phyloP scores from a whole-genome alignment of 2,329 filamentous ascomycete genomes.

The Chalara sp. region DNA sequence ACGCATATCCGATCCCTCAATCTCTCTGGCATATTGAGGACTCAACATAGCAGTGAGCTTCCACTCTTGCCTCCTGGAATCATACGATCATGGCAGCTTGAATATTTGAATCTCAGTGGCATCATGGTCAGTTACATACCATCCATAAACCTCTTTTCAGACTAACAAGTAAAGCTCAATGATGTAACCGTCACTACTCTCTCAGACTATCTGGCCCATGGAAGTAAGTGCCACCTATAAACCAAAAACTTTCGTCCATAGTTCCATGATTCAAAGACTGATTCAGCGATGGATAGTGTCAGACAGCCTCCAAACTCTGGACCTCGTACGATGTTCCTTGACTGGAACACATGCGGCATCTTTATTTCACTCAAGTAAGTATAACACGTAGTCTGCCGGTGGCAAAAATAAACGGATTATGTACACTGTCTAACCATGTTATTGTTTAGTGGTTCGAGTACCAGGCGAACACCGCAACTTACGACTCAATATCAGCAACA shows the following conservation, averaged over 20 bases:
- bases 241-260: too few species aligned
- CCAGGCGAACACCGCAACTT: constrained; percentile 46
- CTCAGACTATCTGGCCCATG: constrained; percentile 48
- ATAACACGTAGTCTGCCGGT: too few species aligned
- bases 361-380: constrained; percentile 48
- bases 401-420: too few species aligned
- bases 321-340: constrained; percentile 60
- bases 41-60: constrained; percentile 37
- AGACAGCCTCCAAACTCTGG: constrained; percentile 51
- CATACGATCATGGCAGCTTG: constrained; percentile 58
- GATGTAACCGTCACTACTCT: constrained; percentile 58
- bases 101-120: constrained; percentile 58
- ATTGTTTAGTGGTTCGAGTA: constrained; percentile 36
- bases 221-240: too few species aligned
- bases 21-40: constrained; percentile 41
- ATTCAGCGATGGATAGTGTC: constrained; percentile 44
- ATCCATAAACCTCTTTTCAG: too few species aligned
- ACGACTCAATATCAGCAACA: constrained; percentile 58
- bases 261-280: too few species aligned
- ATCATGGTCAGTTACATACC: constrained; percentile 36
- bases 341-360: constrained; percentile 58
- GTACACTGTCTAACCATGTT: too few species aligned
- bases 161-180: constrained; percentile 37
- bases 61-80: constrained; percentile 61
- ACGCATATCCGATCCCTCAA: constrained; percentile 59